Evolutionary conservation across 257 asterid species (phyloP).

Genomic region (Eustoma russellianum): DNA sequence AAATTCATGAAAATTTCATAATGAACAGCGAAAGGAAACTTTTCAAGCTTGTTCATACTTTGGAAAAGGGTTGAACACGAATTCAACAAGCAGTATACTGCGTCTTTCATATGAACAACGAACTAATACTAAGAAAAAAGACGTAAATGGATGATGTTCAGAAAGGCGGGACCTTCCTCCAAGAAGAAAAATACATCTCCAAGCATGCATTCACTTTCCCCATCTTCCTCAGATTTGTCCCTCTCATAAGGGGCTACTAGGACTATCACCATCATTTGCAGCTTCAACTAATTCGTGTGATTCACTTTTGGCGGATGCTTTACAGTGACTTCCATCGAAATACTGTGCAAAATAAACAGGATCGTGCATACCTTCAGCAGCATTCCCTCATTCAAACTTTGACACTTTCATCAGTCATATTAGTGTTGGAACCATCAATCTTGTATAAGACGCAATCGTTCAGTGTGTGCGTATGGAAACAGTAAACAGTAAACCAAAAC

Average conservation of each 20-base stretch:
- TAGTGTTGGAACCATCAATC: too few relatives aligned
- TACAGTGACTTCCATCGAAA: slow-evolving; percentile 39
- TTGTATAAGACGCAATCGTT: too few relatives aligned
- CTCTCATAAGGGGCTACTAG: slow-evolving; percentile 22
- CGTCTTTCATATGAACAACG: too few relatives aligned
- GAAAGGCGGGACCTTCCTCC: slow-evolving; percentile 28
- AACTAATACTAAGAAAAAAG: not conserved
- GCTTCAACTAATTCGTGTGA: slow-evolving; percentile 18
- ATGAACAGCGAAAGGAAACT: not conserved
- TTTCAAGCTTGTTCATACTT: not conserved
- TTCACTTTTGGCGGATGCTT: slow-evolving; percentile 25
- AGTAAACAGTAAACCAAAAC: too few relatives aligned
- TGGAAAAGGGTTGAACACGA: too few relatives aligned
- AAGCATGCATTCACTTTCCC: slow-evolving; percentile 36
- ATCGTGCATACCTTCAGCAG: slow-evolving; percentile 30
- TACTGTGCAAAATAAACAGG: slow-evolving; percentile 31
- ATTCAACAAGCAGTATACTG: not conserved
- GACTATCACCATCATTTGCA: slow-evolving; percentile 20
- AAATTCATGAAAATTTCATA: too few relatives aligned
- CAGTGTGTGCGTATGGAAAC: too few relatives aligned
- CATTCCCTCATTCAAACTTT: slow-evolving; percentile 25
- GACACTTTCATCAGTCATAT: slow-evolving; percentile 25
- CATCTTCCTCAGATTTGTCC: slow-evolving; percentile 31
- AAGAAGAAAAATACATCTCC: slow-evolving; percentile 44
- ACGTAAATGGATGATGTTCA: not conserved